These are phyloP conservation scores for Xerocomus potaroensis DNA, from an alignment of 768 basidiomycete genomes.

Conservation along the genomic window DNA sequence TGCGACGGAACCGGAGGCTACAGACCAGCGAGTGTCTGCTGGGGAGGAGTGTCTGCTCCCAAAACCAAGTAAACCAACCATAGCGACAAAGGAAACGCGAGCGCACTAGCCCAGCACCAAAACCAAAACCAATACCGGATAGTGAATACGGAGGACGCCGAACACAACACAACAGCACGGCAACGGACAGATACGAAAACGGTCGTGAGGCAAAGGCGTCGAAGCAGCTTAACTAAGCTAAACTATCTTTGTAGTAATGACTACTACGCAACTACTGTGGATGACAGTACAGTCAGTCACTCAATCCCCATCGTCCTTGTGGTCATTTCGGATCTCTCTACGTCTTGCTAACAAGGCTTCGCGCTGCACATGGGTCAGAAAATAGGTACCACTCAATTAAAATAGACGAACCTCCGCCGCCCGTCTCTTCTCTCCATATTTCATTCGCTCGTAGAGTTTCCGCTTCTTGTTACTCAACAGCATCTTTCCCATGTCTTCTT, in stretches of 20 bases:
- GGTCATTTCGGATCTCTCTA: conserved; percentile 44
- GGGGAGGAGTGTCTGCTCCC: conserved; percentile 34
- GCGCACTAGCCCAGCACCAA: not conserved
- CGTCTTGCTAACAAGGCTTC: conserved; percentile 57
- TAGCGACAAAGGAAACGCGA: conserved; percentile 9
- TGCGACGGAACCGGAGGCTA: conserved; percentile 28
- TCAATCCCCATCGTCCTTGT: conserved; percentile 19
- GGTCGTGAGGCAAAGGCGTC: conserved; percentile 5
- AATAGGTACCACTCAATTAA: not conserved
- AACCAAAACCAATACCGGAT: not conserved
- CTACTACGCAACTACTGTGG: no score
- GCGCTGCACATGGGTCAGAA: conserved; percentile 41
- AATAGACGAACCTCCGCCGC: conserved; percentile 63
- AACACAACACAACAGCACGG: conserved; percentile 5
- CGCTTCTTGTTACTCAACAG: conserved; percentile 94
- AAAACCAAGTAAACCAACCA: conserved; percentile 39
- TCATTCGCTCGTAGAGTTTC: conserved; percentile 92
- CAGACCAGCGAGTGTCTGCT: conserved; percentile 21
- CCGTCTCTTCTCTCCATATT: conserved; percentile 76
- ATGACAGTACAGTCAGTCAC: conserved; percentile 22
- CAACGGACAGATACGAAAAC: conserved; percentile 3
- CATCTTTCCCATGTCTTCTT: conserved; percentile 92
- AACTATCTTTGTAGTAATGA: no score
- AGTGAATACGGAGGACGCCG: not conserved
- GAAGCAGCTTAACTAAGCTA: conserved; percentile 10